Conservation (phyloP, 1,284 basidiomycete genomes). For the Fomitopsis betulina region DNA sequence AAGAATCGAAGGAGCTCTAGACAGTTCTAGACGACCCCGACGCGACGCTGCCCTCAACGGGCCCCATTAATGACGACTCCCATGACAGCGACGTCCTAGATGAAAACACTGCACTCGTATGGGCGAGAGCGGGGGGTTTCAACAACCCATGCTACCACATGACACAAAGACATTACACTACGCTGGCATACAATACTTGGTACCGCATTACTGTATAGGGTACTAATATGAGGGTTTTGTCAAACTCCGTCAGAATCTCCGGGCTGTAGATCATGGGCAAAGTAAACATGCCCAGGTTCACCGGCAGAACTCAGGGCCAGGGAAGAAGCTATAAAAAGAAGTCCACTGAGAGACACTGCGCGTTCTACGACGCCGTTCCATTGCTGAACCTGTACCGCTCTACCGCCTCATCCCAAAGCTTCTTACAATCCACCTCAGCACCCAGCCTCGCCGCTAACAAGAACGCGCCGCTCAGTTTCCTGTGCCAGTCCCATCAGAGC, state of each 20-base stretch:
- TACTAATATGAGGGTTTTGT: not conserved
- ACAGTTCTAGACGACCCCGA: constrained; percentile 20
- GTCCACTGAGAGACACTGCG: no score
- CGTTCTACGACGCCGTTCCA: not conserved
- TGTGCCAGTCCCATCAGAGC: constrained; percentile 18
- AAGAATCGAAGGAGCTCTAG: constrained; percentile 31
- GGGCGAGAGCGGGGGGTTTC: no score
- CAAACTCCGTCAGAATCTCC: no score
- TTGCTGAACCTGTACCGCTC: constrained; percentile 18
- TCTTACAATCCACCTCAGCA: constrained; percentile 72
- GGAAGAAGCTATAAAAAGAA: no score
- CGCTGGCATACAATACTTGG: not conserved
- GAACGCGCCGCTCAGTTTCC: constrained; percentile 94
- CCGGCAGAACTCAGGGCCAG: no score
- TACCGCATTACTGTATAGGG: not conserved
- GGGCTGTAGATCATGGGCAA: not conserved
- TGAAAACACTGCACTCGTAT: not conserved
- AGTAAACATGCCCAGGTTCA: no score
- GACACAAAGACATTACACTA: not conserved
- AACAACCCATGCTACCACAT: not conserved
- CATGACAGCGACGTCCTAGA: not conserved
- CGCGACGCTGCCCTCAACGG: not conserved
- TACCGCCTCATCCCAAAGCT: constrained; percentile 69
- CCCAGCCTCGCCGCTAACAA: constrained; percentile 82
- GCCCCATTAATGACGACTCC: not conserved